phyloP scores from a whole-genome alignment of 352 stramenopile genomes.

The Pseudoperonospora humuli region DNA sequence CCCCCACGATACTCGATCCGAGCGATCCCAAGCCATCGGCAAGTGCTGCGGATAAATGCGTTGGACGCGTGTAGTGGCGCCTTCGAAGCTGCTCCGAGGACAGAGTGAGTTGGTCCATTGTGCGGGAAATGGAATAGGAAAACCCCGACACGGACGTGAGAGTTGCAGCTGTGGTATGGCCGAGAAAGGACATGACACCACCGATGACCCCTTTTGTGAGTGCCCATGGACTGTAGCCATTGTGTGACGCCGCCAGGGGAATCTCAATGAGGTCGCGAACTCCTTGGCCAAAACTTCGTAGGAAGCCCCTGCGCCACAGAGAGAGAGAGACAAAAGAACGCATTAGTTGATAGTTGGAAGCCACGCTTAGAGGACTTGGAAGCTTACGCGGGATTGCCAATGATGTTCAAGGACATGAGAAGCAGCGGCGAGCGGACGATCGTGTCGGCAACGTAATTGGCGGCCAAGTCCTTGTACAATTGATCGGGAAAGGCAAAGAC shows the following conservation, averaged over 20 bases:
- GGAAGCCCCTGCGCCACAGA: slow-evolving; percentile 48
- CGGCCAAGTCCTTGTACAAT: slow-evolving; percentile 73
- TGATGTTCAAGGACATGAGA: slow-evolving; percentile 80
- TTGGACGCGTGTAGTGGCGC: slow-evolving; percentile 60
- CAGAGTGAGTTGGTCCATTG: slow-evolving; percentile 74
- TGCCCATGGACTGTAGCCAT: slow-evolving; percentile 72
- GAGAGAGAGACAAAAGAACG: neutral
- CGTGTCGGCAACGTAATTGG: slow-evolving; percentile 73
- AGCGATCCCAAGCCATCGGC: slow-evolving; percentile 57
- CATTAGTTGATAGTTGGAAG: no score
- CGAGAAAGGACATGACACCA: slow-evolving; percentile 63
- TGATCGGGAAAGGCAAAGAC: slow-evolving; percentile 71
- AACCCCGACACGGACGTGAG: slow-evolving; percentile 74
- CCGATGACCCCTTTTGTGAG: slow-evolving; percentile 64
- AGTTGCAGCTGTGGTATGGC: slow-evolving; percentile 56
- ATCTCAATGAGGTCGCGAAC: slow-evolving; percentile 77
- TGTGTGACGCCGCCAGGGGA: slow-evolving; percentile 47
- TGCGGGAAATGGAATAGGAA: slow-evolving; percentile 73
- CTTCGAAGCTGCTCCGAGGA: slow-evolving; percentile 48
- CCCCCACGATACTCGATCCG: slow-evolving; percentile 67
- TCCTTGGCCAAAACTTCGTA: slow-evolving; percentile 58
- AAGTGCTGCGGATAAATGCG: slow-evolving; percentile 52
- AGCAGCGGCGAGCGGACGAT: slow-evolving; percentile 73
- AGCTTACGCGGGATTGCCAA: slow-evolving; percentile 82
- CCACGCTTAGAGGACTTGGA: no score